Conservation (phyloP, 352 stramenopile species). For the Phytopythium kandeliae region DNA sequence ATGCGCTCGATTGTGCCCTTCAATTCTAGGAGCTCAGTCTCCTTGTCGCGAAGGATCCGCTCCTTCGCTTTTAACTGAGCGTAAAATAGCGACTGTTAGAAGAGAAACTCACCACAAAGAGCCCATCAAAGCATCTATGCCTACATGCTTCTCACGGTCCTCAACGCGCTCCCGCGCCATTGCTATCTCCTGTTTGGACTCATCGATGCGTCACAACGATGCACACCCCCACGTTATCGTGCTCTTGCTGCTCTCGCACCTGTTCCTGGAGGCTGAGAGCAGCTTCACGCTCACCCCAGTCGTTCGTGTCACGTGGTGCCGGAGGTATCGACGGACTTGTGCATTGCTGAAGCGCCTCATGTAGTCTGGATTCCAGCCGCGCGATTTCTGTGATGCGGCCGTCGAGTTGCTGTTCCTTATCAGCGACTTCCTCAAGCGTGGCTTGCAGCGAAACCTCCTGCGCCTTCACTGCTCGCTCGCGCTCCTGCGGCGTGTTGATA, state of each 20-base stretch:
- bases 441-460: conserved; percentile 29
- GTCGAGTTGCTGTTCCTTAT: conserved; percentile 33
- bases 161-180: conserved; percentile 10
- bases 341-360: conserved; percentile 28
- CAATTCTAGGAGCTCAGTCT: conserved; percentile 20
- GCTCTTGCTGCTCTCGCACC: conserved; percentile 9
- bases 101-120: no score
- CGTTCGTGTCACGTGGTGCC: conserved; percentile 5
- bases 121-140: no score
- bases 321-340: background rate
- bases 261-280: conserved; percentile 23
- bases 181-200: conserved; percentile 10
- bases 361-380: conserved; percentile 31
- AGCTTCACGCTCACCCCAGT: conserved; percentile 15
- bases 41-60: conserved; percentile 39
- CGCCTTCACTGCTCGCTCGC: conserved; percentile 24
- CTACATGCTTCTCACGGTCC: conserved; percentile 31
- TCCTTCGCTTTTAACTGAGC: conserved; percentile 31
- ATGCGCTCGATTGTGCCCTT: conserved; percentile 12
- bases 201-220: background rate
- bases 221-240: background rate
- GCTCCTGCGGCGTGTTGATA: conserved; percentile 11
- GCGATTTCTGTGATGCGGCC: conserved; percentile 32
- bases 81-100: no score
- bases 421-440: conserved; percentile 17